Conservation (phyloP, 768 basidiomycete species). For the Hypsizygus marmoreus region DNA sequence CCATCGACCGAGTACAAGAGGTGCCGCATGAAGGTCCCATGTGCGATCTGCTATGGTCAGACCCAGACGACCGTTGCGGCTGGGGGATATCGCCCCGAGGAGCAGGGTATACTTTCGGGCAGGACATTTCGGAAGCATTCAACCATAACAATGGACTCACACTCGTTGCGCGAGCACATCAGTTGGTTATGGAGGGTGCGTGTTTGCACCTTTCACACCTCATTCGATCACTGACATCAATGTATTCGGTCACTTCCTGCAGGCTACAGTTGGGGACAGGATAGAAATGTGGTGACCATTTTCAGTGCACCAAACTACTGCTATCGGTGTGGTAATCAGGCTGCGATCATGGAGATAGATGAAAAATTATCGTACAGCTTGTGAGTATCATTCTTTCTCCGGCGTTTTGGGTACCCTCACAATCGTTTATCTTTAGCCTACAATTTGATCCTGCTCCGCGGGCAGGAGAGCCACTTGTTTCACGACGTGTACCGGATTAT, state of each 20-base stretch:
- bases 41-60: constrained; percentile 99
- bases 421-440: constrained; percentile 56
- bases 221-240: background rate
- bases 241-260: constrained; percentile 13
- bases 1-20: constrained; percentile 98
- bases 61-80: constrained; percentile 98
- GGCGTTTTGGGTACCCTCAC: background rate
- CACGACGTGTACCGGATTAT: constrained; percentile 92
- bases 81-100: constrained; percentile 99
- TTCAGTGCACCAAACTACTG: constrained; percentile 99
- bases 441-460: constrained; percentile 99
- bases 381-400: constrained; percentile 44
- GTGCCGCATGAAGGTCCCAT: constrained; percentile 99
- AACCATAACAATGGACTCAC: constrained; percentile 99
- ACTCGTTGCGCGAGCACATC: constrained; percentile 91
- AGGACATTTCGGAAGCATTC: constrained; percentile 98
- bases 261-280: constrained; percentile 98
- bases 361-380: constrained; percentile 95
- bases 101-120: constrained; percentile 98
- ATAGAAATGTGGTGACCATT: constrained; percentile 98
- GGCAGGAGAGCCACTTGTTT: constrained; percentile 97
- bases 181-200: constrained; percentile 95
- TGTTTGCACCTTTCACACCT: too few species aligned
- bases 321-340: constrained; percentile 99
- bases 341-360: constrained; percentile 99